Percentiles rank a stretch among this genome's conserved stretches.
Conservation (phyloP, 2,329 filamentous ascomycete genomes). For the Xylaria sp. region DNA sequence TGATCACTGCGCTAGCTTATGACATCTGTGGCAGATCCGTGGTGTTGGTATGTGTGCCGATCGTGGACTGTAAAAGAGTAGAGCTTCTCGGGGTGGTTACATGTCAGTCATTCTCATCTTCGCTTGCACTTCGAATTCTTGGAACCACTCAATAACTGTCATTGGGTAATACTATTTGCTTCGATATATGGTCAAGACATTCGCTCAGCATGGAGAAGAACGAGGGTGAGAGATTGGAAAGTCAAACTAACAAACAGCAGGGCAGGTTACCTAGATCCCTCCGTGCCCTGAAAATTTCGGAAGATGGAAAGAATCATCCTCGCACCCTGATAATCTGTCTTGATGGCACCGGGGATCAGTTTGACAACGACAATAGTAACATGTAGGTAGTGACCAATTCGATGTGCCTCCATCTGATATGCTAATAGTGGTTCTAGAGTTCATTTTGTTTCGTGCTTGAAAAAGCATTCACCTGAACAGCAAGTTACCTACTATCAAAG, state of each 20-base stretch:
- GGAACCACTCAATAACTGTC: background rate
- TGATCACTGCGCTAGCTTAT: constrained; percentile 14
- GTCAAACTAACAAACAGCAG: background rate
- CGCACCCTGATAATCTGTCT: constrained; percentile 36
- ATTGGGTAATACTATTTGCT: background rate
- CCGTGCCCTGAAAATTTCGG: constrained; percentile 24
- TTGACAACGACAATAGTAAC: constrained; percentile 38
- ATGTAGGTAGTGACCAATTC: constrained; percentile 1
- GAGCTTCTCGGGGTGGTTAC: background rate
- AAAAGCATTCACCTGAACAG: constrained; percentile 33
- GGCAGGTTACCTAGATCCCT: constrained; percentile 27
- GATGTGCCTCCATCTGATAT: no score
- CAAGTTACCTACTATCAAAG: constrained; percentile 38
- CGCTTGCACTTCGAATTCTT: background rate
- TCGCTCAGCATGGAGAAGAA: constrained; percentile 11
- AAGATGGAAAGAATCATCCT: constrained; percentile 23
- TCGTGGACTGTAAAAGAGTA: constrained; percentile 4
- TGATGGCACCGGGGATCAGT: constrained; percentile 37
- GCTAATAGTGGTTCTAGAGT: constrained; percentile 7
- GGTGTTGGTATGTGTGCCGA: background rate
- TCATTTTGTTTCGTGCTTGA: constrained; percentile 36
- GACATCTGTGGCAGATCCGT: constrained; percentile 14
- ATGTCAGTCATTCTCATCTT: background rate
- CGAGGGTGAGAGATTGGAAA: background rate
- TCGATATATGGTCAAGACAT: background rate